Base-by-base conservation (phyloP, 495 filamentous ascomycete genomes). In the Chaetomium tenue region DNA sequence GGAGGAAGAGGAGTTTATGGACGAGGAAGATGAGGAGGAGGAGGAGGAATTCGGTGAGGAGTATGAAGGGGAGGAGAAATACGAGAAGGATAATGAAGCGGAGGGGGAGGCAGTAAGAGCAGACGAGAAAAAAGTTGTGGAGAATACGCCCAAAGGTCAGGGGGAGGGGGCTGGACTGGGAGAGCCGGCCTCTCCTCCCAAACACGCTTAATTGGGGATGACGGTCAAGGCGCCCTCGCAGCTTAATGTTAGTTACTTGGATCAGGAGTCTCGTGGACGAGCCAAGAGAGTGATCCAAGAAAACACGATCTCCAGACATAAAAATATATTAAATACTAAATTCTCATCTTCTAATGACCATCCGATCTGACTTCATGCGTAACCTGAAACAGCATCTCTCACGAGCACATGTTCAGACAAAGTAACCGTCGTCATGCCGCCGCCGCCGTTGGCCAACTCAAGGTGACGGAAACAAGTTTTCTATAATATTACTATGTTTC, bases 121-220 rank as follows among this genome's bases (percentile, higher is more conserved):
- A 11, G 50, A 52, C 22, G 50, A 18, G 22, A 8, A 18, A 52
- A 12, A 52, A 11, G 50, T 26, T 26, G 23, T 4, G 5, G 13
- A 52, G 8, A 23, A 13, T 18, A 4, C 18, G 12, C 9, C 25
- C 3, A 52, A 23, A 23, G 22, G 50, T 18, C 23, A 28, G 3
- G 50, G 13, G 16, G 15, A 23, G 13, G 50, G 50, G 26, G 50
- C 11, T 28, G 50, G 25, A 18, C 42, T 57, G 54, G 58, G 28
- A 11, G 46, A 59, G 25, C 39, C 46, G 11, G 62, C 52, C 7
- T 63, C 52, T 39, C 53, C 46, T 44, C 70, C 66, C 8, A 60
- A 73, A 52, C 67, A 67, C 16, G 73, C 73, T 2, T 68, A 74
- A 39, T 15, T 68, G 33, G 68, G 67, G 13, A 68, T 62, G 7